These are phyloP conservation scores for Penicillium sp. DNA, from an alignment of 2,329 filamentous ascomycete genomes.

Conservation along the genomic window DNA sequence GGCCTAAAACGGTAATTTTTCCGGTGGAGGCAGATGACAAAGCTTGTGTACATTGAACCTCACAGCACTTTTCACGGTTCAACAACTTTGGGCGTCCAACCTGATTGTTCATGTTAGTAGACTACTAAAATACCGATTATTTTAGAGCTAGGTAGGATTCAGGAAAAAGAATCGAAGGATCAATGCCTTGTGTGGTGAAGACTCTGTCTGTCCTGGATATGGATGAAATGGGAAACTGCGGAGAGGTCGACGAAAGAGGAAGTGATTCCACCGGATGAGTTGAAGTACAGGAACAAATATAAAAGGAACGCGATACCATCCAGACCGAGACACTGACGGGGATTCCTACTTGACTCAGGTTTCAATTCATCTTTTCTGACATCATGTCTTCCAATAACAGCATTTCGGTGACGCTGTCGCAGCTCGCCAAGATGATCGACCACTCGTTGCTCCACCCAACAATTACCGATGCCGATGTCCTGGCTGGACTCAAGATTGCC, in stretches of 20 bases:
- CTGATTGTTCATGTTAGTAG: neutral
- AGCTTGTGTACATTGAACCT: neutral
- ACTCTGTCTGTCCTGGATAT: neutral
- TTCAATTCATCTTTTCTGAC: neutral
- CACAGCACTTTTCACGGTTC: neutral
- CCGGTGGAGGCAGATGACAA: constrained; percentile 1
- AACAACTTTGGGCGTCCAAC: neutral
- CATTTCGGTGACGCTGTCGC: constrained; percentile 36
- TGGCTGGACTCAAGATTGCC: constrained; percentile 51
- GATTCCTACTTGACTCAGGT: neutral
- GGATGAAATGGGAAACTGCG: neutral
- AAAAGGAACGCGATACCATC: neutral
- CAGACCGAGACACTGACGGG: neutral
- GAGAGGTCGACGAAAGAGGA: neutral
- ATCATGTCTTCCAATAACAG: constrained; percentile 13
- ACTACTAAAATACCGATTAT: too few species aligned
- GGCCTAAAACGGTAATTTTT: constrained; percentile 1
- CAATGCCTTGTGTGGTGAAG: neutral
- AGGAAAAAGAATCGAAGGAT: too few species aligned
- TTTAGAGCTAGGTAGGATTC: too few species aligned
- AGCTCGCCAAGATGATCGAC: constrained; percentile 51
- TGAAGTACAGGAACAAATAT: neutral
- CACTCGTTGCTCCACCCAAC: constrained; percentile 64
- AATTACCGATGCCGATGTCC: constrained; percentile 59
- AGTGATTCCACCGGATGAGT: constrained; percentile 3